Conservation (phyloP, 345 rosid species). For the Microcos paniculata region DNA sequence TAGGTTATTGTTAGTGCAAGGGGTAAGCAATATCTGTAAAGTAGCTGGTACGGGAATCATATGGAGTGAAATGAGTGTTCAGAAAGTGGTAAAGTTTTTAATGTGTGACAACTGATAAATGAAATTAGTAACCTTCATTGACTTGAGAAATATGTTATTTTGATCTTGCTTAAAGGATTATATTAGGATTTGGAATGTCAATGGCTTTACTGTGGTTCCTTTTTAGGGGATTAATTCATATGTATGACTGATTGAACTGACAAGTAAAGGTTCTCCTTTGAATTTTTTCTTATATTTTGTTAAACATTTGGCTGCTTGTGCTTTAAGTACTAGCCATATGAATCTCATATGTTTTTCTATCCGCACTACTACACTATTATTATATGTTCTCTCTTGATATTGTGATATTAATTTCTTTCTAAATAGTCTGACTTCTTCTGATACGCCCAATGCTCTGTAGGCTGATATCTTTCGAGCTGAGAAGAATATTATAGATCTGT, state of each 20-base stretch:
- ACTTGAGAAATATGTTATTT: background rate
- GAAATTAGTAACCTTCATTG: background rate
- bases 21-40: background rate
- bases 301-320: background rate
- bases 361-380: background rate
- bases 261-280: background rate
- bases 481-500: slow-evolving; percentile 83
- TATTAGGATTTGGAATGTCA: background rate
- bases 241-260: background rate
- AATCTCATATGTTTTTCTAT: background rate
- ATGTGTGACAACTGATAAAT: background rate
- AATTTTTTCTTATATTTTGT: background rate
- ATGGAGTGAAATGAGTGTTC: background rate
- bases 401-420: background rate
- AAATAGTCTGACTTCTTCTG: background rate
- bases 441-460: slow-evolving; percentile 38
- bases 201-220: background rate
- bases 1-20: background rate
- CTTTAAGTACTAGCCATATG: background rate
- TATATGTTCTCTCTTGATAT: background rate
- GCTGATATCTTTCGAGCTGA: slow-evolving; percentile 91
- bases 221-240: background rate
- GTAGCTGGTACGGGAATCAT: slow-evolving; percentile 1
- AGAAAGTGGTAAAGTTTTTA: background rate
- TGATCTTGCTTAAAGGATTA: background rate